Evolutionary conservation across 805 yeast genomes (phyloP).

Genomic region (Yamadazyma akitaensis): DNA sequence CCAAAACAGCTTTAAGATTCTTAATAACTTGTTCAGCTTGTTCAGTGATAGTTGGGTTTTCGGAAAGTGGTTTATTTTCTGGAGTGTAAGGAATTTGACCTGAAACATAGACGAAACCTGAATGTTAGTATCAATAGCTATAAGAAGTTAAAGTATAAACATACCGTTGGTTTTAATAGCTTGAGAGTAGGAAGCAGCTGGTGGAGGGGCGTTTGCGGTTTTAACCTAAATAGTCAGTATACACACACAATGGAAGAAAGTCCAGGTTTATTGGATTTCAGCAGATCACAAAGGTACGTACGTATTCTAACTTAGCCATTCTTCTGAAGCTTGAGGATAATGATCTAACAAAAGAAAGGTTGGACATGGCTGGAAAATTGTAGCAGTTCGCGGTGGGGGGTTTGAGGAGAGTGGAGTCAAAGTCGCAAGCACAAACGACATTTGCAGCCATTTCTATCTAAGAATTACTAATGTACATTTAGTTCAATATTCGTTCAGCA

Average conservation of each 20-base stretch:
- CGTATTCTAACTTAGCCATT: conserved; percentile 14
- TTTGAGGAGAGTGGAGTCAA: background rate
- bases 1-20: conserved; percentile 69
- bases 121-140: conserved; percentile 15
- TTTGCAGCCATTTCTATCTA: background rate
- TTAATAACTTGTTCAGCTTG: conserved; percentile 73
- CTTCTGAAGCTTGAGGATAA: conserved; percentile 11
- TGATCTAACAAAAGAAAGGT: conserved; percentile 11
- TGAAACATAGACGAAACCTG: conserved; percentile 81
- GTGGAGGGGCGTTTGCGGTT: conserved; percentile 85
- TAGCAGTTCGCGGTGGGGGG: background rate
- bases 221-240: conserved; percentile 41
- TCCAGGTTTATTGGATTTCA: background rate
- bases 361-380: conserved; percentile 5
- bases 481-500: background rate
- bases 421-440: background rate
- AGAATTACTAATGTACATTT: background rate
- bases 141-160: conserved; percentile 14
- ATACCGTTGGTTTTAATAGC: conserved; percentile 81
- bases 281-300: conserved; percentile 4
- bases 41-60: conserved; percentile 59
- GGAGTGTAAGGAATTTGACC: conserved; percentile 94
- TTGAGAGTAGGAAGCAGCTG: conserved; percentile 95
- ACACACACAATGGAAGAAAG: conserved; percentile 5
- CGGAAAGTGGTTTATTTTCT: conserved; percentile 75